Conservation (phyloP, 2,329 filamentous ascomycete genomes). For the Macrophomina phaseolina region DNA sequence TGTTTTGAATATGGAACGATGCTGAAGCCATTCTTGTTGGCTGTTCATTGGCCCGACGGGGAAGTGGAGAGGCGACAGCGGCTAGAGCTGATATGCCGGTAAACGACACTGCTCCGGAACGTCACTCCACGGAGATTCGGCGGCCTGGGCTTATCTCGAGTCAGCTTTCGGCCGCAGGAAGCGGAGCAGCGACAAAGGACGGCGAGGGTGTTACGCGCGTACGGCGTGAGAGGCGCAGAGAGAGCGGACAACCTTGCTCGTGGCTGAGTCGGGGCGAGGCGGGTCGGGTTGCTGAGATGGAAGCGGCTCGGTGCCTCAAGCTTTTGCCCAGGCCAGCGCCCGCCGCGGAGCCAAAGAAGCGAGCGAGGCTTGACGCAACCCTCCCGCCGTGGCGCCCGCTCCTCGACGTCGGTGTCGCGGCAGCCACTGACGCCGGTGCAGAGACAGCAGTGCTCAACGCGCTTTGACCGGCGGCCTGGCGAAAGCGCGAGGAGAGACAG, state of each 20-base stretch:
- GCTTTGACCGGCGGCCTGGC: neutral
- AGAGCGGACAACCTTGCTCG: neutral
- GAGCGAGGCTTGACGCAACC: slow-evolving; percentile 20
- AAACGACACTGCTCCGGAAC: neutral
- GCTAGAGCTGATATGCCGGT: neutral
- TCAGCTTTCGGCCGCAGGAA: neutral
- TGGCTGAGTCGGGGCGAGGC: neutral
- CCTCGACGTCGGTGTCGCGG: neutral
- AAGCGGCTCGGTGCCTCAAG: neutral
- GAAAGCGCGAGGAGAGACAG: neutral
- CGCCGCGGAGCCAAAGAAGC: neutral
- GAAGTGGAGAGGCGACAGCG: neutral
- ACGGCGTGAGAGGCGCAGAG: neutral
- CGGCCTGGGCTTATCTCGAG: neutral
- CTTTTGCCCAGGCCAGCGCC: slow-evolving; percentile 2
- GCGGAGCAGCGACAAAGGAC: neutral
- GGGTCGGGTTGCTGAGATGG: neutral
- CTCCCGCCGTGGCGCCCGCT: slow-evolving; percentile 6
- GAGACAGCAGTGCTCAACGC: neutral
- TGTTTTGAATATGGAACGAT: neutral
- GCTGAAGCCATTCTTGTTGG: neutral
- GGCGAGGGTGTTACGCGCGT: neutral
- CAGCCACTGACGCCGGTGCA: slow-evolving; percentile 12
- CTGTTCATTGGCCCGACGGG: no score
- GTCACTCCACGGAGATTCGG: neutral